Base-by-base conservation (phyloP, 2,329 filamentous ascomycete genomes). In the Phialophora expanda region DNA sequence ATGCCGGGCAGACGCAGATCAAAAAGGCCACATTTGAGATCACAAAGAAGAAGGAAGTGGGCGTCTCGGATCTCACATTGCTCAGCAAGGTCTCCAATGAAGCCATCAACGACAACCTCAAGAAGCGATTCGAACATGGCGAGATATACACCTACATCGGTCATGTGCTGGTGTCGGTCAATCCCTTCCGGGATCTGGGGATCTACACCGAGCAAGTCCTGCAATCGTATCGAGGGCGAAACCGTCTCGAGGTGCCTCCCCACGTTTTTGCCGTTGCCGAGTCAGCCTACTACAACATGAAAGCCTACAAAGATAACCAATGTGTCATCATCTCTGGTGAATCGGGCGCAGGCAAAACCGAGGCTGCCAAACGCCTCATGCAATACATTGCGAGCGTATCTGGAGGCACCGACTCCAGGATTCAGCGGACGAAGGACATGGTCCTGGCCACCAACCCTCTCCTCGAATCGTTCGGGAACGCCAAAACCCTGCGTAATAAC, bases 111-210 rank as follows among this genome's bases (percentile, higher is more conserved):
- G 95, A 98, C 65, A 99, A 99, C 79, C 79, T 99, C 78, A 97
- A 97, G 85, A 96, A 98, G 83, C 89, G 95, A 69, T 99, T 99
- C 80, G 92, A 98, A 77, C 93, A 94, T 84, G 90, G 86, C 78
- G 94, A 99, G 81, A 99, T 99, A 78, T 99, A 99, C 83, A 99
- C 95, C 76, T 99, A 99, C 80, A 99, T 99, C 78, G 95, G 95
- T 82, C 94, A 98, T 90, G 95, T 99, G 80, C 81, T 99, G 85
- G 95, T 99, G 73, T 98, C 95, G 46, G 95, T 99, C 78, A 99
- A 99, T 80, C 95, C 95, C 41, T 99, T 99, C 80, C 89, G 92
- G 77, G 95, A 99, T 77, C 85, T 97, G 82, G 95, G 95, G 64
- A 98, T 99, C 81, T 99, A 99, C 81, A 98, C 94, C 78, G 94